Evolutionary conservation across 805 yeast genomes (phyloP).

Genomic region (Yamadazyma nakazawae): DNA sequence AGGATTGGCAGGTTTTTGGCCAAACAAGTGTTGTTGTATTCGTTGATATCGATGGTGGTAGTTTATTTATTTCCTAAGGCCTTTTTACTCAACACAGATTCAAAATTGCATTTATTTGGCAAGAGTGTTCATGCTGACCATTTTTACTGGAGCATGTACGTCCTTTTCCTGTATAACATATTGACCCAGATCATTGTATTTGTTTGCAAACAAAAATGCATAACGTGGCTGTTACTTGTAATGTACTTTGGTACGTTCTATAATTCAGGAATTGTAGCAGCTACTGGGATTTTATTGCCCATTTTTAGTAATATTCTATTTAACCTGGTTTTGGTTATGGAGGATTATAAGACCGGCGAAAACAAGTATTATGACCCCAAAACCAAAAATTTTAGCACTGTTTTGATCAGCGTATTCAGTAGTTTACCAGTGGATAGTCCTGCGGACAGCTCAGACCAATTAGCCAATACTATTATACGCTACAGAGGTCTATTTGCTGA

Average conservation of each 20-base stretch:
- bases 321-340: conserved; percentile 14
- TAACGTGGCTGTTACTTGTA: not conserved
- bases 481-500: not conserved
- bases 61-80: conserved; percentile 12
- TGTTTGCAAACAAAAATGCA: not conserved
- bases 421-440: not conserved
- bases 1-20: not conserved
- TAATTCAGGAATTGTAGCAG: conserved; percentile 15
- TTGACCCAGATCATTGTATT: not conserved
- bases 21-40: not conserved
- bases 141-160: conserved; percentile 17
- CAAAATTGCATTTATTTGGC: conserved; percentile 11
- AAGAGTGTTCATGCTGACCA: conserved; percentile 25
- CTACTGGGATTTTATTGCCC: conserved; percentile 13
- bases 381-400: conserved; percentile 17
- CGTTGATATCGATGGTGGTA: not conserved
- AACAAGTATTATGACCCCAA: conserved; percentile 5
- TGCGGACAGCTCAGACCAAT: not conserved
- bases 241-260: conserved; percentile 24
- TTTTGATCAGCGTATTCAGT: conserved; percentile 17
- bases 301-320: conserved; percentile 20
- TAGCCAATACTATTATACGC: not conserved
- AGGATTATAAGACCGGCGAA: not conserved
- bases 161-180: conserved; percentile 11
- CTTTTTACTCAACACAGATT: conserved; percentile 21